Conservation (phyloP, 1,284 basidiomycete genomes). For the Microbotryum violaceum region DNA sequence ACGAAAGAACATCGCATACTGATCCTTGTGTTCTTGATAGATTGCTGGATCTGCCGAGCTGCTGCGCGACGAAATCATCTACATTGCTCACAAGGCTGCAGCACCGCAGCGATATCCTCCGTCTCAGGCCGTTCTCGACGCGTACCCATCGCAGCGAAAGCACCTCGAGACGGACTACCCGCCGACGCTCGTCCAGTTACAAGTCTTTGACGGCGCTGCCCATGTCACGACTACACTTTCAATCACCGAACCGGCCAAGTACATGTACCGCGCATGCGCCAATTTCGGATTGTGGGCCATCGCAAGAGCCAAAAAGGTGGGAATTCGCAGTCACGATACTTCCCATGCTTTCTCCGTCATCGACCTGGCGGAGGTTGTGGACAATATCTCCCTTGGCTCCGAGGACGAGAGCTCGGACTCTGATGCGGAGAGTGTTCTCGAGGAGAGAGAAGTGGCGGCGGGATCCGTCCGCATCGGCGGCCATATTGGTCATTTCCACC, state of each 20-base stretch:
- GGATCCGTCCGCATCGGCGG: conserved; percentile 4
- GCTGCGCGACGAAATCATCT: conserved; percentile 83
- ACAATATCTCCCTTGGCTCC: not conserved
- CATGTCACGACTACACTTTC: conserved; percentile 46
- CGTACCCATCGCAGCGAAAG: conserved; percentile 33
- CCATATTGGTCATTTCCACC: conserved; percentile 25
- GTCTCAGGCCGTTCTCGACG: conserved; percentile 15
- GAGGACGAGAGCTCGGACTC: conserved; percentile 3
- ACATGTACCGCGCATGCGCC: conserved; percentile 33
- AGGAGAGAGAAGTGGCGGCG: conserved; percentile 13
- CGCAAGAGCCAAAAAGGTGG: conserved; percentile 16
- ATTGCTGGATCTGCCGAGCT: conserved; percentile 87
- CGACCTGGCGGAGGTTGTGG: conserved; percentile 1
- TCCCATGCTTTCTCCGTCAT: conserved; percentile 1
- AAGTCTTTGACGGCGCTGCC: conserved; percentile 52
- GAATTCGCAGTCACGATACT: not conserved
- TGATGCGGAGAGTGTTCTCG: conserved; percentile 34
- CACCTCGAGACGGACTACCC: conserved; percentile 41
- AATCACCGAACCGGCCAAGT: conserved; percentile 42
- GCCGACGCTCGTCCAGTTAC: conserved; percentile 75
- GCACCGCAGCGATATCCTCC: conserved; percentile 67
- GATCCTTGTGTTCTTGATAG: not conserved
- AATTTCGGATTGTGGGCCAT: conserved; percentile 34
- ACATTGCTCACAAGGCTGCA: conserved; percentile 80
- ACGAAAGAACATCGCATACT: too few relatives aligned